A percentile compares a stretch with the other conserved stretches of the same genome.
phyloP scores from a whole-genome alignment of 2,329 filamentous ascomycete species.

The Scedosporium aurantiacum region DNA sequence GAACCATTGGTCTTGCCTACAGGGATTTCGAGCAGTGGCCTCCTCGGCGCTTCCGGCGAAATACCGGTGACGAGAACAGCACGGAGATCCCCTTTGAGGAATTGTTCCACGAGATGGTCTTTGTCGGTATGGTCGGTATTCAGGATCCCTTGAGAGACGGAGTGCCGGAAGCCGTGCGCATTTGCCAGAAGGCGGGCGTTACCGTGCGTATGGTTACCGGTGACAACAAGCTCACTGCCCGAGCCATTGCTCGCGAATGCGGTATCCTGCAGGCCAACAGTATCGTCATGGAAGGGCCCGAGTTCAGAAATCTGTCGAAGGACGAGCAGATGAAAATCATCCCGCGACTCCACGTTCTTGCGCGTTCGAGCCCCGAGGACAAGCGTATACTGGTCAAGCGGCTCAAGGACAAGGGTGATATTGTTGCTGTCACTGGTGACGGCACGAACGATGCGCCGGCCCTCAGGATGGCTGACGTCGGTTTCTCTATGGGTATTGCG shows the following conservation, averaged over 20 bases:
- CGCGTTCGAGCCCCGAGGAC: conserved; percentile 65
- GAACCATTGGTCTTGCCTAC: conserved; percentile 76
- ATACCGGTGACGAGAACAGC: conserved; percentile 32
- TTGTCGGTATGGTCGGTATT: conserved; percentile 64
- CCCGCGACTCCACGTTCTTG: conserved; percentile 59
- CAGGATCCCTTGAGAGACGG: conserved; percentile 69
- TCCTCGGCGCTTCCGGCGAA: conserved; percentile 46
- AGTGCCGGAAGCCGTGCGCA: conserved; percentile 60
- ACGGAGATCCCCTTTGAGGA: conserved; percentile 55
- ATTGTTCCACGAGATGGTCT: conserved; percentile 55
- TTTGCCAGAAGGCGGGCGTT: conserved; percentile 67
- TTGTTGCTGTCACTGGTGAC: conserved; percentile 73
- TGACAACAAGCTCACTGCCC: conserved; percentile 69
- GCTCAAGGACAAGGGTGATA: conserved; percentile 63
- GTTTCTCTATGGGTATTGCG: conserved; percentile 77
- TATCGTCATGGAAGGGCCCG: conserved; percentile 66
- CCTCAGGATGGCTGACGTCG: conserved; percentile 69
- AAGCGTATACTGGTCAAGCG: conserved; percentile 63
- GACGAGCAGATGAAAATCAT: conserved; percentile 56
- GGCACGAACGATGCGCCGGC: conserved; percentile 77
- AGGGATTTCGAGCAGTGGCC: conserved; percentile 81
- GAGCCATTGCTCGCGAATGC: conserved; percentile 69
- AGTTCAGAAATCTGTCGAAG: conserved; percentile 61
- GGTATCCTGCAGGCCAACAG: conserved; percentile 60
- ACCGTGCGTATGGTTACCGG: conserved; percentile 79